phyloP scores from a whole-genome alignment of 768 basidiomycete species.

The Panaeolus papilionaceus region DNA sequence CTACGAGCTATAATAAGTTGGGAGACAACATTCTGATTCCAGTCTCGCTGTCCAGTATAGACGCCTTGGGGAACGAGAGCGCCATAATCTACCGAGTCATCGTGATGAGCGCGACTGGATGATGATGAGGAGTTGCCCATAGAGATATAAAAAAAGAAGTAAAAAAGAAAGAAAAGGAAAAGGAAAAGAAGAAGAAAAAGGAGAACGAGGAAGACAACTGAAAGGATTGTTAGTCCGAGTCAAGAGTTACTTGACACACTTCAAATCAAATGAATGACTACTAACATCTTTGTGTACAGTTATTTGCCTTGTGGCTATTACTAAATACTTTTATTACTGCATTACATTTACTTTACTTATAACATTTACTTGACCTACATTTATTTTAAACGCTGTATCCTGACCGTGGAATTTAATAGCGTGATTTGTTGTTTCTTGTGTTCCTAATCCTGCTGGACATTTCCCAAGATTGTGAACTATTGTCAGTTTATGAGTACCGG shows the following conservation, averaged over 20 bases:
- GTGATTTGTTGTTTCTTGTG: conserved; percentile 32
- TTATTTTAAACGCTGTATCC: no score
- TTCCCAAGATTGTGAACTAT: conserved; percentile 9
- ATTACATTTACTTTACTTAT: background rate
- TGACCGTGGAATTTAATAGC: conserved; percentile 37
- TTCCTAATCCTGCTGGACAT: background rate
- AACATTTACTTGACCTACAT: no score
- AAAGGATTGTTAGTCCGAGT: conserved; percentile 20
- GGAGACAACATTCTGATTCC: conserved; percentile 87
- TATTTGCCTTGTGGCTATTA: conserved; percentile 47
- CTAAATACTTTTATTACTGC: background rate
- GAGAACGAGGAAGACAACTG: background rate
- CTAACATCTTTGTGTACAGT: conserved; percentile 35
- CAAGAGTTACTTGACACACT: conserved; percentile 16
- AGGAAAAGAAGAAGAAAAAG: background rate
- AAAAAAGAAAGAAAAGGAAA: background rate
- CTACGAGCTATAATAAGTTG: conserved; percentile 88
- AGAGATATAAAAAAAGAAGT: conserved; percentile 12
- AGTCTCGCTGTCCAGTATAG: conserved; percentile 85
- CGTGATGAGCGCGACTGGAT: conserved; percentile 74
- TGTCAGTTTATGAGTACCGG: conserved; percentile 1
- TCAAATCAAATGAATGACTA: conserved; percentile 30
- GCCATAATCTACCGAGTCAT: conserved; percentile 87
- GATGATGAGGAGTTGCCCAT: conserved; percentile 90
- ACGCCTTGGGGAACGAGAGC: conserved; percentile 82